These are phyloP conservation scores for Exophiala bonariae DNA, from an alignment of 2,329 filamentous ascomycete genomes.

Conservation along the genomic window DNA sequence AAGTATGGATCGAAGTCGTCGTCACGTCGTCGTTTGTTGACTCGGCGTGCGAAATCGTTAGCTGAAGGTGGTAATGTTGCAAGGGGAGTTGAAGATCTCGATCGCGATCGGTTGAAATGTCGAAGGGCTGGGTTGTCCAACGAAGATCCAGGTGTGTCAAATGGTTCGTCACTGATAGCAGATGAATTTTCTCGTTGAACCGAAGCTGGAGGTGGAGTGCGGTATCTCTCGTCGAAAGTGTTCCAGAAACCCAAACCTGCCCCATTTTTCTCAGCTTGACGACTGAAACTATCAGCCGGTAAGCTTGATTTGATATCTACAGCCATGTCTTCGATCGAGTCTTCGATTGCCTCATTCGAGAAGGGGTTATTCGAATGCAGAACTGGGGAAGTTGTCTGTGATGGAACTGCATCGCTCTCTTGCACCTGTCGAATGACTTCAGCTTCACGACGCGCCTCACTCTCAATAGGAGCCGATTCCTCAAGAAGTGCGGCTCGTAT, in stretches of 20 bases:
- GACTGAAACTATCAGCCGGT: constrained; percentile 69
- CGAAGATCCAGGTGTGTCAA: constrained; percentile 40
- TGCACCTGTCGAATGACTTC: constrained; percentile 95
- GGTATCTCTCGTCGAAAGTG: constrained; percentile 68
- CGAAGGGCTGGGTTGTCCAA: constrained; percentile 28
- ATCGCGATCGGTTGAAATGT: constrained; percentile 33
- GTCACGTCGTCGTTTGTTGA: constrained; percentile 82
- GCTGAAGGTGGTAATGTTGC: constrained; percentile 52
- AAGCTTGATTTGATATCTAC: constrained; percentile 34
- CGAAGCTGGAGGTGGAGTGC: constrained; percentile 63
- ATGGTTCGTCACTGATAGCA: constrained; percentile 37
- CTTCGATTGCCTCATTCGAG: constrained; percentile 64
- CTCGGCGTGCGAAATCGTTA: constrained; percentile 74
- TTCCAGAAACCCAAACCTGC: constrained; percentile 78
- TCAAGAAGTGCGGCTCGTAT: constrained; percentile 88
- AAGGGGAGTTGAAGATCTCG: constrained; percentile 43
- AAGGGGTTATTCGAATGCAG: constrained; percentile 49
- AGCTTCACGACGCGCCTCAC: constrained; percentile 84
- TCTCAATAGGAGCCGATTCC: constrained; percentile 82
- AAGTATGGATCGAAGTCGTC: constrained; percentile 90
- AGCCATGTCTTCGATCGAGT: constrained; percentile 58
- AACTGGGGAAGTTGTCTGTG: constrained; percentile 14
- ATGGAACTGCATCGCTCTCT: constrained; percentile 70
- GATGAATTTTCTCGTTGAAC: constrained; percentile 58
- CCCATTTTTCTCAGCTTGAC: constrained; percentile 70